Base-by-base conservation (phyloP, 2,329 filamentous ascomycete species). In the Pyrenochaeta sp. region DNA sequence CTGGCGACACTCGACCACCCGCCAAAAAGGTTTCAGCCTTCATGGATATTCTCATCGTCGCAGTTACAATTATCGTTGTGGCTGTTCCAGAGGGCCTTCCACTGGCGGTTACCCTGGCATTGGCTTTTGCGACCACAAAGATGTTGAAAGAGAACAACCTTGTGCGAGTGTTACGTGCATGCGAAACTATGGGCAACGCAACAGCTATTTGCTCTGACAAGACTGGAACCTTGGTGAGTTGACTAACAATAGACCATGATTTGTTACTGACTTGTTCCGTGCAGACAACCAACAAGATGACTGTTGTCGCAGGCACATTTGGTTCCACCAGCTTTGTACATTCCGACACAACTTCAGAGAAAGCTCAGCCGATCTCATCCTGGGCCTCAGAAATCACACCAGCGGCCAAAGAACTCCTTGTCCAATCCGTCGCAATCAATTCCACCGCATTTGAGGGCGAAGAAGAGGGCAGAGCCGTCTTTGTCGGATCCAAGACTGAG, bases 401-500 rank as follows among this genome's bases (percentile, higher is more conserved):
- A 1, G 75, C 75, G 17, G 51, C 64, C 12, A 71, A 69, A 45
- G 47, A 63, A 4, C 56, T 69, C n/a, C 41, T 74, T 21, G 53
- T 65, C 3, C 66, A 73, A 10, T 71, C 72, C 2, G 58, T 74
- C 27, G 67, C 69, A n/a, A 66, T 72, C 54, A 74, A 81, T 74
- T 85, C 83, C 0, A 85, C 83, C 0, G 83, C 83, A 0, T 85
- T 85, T 43, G 83, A 85, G 57, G 64, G 64, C 5, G 59, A 63
- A 42, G 66, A 69, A 17, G 64, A 68, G 0, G 80, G 81, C 5
- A 77, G 80, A 15, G 77, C 82, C 32, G 75, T 75, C 2, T 85
- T 84, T 54, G 77, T 85, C 39, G 83, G 83, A 4, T 85, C 83
- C 44, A 85, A 85, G 70, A 85, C 83, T 1, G 83, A 85, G 60